phyloP scores from a whole-genome alignment of 352 stramenopile species.

The Phytophthora colocasiae region DNA sequence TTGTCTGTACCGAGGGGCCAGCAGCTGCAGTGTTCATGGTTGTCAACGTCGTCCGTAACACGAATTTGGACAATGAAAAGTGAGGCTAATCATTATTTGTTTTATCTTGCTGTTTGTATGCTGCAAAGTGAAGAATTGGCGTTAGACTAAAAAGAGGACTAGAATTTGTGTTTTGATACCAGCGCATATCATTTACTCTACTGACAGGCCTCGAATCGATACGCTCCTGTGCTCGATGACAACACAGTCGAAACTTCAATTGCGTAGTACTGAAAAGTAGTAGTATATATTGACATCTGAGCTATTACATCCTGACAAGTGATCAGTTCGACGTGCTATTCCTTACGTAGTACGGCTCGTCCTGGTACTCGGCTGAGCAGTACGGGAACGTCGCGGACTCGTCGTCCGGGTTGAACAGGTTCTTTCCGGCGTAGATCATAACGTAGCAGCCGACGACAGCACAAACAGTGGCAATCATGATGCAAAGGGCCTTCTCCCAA shows the following conservation, averaged over 20 bases:
- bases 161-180: not conserved
- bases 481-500: constrained; percentile 41
- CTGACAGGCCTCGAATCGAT: not conserved
- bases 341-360: constrained; percentile 37
- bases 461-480: constrained; percentile 34
- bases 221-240: not conserved
- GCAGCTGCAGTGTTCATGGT: not conserved
- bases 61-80: not conserved
- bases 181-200: too few relatives aligned
- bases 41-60: not conserved
- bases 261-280: too few relatives aligned
- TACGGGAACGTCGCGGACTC: constrained; percentile 34
- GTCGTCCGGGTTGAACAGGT: constrained; percentile 32
- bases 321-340: constrained; percentile 24
- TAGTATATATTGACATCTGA: too few relatives aligned
- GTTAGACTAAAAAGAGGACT: not conserved
- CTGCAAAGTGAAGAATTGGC: not conserved
- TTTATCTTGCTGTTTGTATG: constrained; percentile 7
- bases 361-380: constrained; percentile 37
- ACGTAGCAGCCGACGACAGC: constrained; percentile 38
- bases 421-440: constrained; percentile 39
- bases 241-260: not conserved
- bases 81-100: not conserved
- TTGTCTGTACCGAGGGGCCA: constrained; percentile 3
- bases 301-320: not conserved